Evolutionary conservation across 441 rosid species (phyloP), one percentile per base, ranked within the genome.

Genomic region (Pelargonium fulgidum): DNA sequence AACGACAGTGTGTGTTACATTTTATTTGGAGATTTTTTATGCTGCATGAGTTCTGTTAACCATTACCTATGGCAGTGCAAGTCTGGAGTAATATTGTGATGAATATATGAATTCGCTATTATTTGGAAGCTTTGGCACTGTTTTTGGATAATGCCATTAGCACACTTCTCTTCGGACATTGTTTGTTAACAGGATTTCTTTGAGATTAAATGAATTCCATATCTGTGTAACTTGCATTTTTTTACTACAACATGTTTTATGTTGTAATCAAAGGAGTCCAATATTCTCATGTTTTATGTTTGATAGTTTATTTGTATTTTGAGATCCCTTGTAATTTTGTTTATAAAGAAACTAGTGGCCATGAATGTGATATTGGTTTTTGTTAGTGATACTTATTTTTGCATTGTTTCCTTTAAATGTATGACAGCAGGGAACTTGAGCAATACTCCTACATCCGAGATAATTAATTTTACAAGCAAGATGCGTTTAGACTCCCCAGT

Each of bases 391-490:
- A 11, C 13, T 22, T 61, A 61, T 61, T 52, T 52, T 14, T 52
- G 7, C 4, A 1, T 24, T 24, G 64, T 24, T 26, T 22, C 36
- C 26, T 61, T 61, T 26, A 26, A 61, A 24, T 61, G 41, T 61
- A 12, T 74, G 73, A 85, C 87, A 80, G 85, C 81, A 72, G 86
- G 89, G 77, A 90, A 82, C 80, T 72, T 69, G 78, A 80, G 88
- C 80, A 67, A 75, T 52, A 81, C 77, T 66, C 85, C 89, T 16
- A 79, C 83, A 2, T n/a, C 78, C 39, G 90, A 88, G 72, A 73
- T 85, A 45, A 77, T 84, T 48, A 77, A 79, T 72, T 79, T 83
- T 75, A 77, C 83, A 33, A 78, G 89, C 78, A 87, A 87, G 83
- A 81, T 89, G 72, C 87, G 86, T 64, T 74, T 79, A 65, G 83